Evolutionary conservation across 2,329 filamentous ascomycete species (phyloP), one percentile per base, ranked within the genome.

Genomic region (Xylariaceae sp.): DNA sequence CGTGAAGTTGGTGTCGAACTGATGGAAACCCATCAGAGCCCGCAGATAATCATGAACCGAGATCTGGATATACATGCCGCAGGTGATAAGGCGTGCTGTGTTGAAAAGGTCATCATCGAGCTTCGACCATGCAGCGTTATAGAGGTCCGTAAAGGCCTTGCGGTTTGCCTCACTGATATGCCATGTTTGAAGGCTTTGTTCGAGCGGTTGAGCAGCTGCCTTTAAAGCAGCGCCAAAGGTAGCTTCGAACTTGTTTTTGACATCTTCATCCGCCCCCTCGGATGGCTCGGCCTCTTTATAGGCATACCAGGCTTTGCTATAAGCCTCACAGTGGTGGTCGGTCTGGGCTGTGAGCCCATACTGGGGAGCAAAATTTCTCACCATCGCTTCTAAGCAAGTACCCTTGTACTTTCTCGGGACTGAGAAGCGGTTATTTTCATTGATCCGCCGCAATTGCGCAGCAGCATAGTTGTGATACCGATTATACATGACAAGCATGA

Each of bases 401-500:
- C 6, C 6, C 6, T 19, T 14, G 34, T n/a, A 43, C 39, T 11
- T 9, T 16, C 11, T 19, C 11, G 39, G 39, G 5, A 41, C 11
- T 43, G 16, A 11, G 21, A 43, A 43, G 12, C 39, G 17, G 21
- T n/a, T n/a, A 16, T 43, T 43, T 19, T 43, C 39, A 43, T 43
- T 43, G 17, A 43, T 43, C 19, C 23, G 17, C 2, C 8, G 39
- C 6, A 43, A 19, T 43, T 23, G 17, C n/a, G 6, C n/a, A 6
- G 39, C 39, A 21, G 21, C 39, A 43, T 43, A 43, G 39, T 43
- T 43, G 9, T 43, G 39, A 16, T 23, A 43, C 3, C 39, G 39
- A 21, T 26, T 43, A n/a, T 43, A 31, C 24, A 46, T 17, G 21
- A 46, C 43, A 11, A 46, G 11, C 43, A 46, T 46, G 24, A 46